phyloP scores from a whole-genome alignment of 108 stramenopile genomes.

The Cyclostephanos invisitatus region DNA sequence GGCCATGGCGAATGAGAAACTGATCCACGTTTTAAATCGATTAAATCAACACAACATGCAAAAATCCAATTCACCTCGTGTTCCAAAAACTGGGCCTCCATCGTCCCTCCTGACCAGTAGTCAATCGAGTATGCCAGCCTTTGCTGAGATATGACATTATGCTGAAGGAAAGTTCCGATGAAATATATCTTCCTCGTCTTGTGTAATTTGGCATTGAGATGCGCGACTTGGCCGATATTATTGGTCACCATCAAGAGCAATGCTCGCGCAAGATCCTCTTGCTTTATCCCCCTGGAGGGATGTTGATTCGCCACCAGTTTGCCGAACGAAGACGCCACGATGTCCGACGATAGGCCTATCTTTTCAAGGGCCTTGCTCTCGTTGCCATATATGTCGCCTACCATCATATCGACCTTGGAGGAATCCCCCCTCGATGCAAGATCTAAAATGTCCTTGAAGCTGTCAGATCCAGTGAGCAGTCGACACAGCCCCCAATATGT shows the following conservation, averaged over 20 bases:
- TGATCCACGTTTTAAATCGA: not conserved
- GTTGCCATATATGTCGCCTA: conserved; percentile 98
- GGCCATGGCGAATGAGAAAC: not conserved
- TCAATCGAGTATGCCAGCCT: conserved; percentile 94
- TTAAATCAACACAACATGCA: not conserved
- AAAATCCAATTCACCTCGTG: conserved; percentile 57
- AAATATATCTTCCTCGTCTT: conserved; percentile 91
- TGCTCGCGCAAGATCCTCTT: conserved; percentile 96
- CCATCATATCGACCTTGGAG: conserved; percentile 90
- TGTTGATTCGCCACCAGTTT: conserved; percentile 91
- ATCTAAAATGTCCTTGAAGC: conserved; percentile 90
- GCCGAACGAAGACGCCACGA: conserved; percentile 98
- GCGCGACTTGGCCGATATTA: conserved; percentile 97
- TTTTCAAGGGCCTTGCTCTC: conserved; percentile 87
- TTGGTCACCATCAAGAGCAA: conserved; percentile 97
- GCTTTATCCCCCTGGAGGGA: conserved; percentile 76
- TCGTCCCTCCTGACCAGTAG: conserved; percentile 94
- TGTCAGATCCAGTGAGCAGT: conserved; percentile 87
- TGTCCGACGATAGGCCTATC: conserved; percentile 82
- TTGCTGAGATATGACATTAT: conserved; percentile 88
- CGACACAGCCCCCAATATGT: conserved; percentile 99
- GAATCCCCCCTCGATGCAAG: conserved; percentile 93
- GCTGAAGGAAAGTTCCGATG: conserved; percentile 96
- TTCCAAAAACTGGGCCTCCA: conserved; percentile 97
- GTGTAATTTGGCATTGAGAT: conserved; percentile 91